A percentile compares a stretch with the other conserved stretches of the same genome.
phyloP scores from a whole-genome alignment of 2,329 filamentous ascomycete species.

The Apiospora saccharicola region DNA sequence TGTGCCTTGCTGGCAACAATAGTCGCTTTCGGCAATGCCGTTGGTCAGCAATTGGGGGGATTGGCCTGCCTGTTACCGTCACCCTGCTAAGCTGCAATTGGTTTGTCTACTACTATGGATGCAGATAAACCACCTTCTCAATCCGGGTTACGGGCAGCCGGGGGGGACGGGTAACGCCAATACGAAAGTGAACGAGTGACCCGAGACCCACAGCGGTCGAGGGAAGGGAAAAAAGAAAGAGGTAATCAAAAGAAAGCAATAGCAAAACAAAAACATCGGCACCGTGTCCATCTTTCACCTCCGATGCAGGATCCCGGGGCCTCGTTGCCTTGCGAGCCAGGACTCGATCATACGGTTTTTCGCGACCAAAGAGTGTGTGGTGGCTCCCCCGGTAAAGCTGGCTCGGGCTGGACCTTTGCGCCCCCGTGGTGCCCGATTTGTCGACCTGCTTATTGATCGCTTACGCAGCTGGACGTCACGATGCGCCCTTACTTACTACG shows the following conservation, averaged over 20 bases:
- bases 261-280: background rate
- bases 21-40: conserved; percentile 15
- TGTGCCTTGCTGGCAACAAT: background rate
- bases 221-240: background rate
- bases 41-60: background rate
- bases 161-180: conserved; percentile 8
- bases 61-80: background rate
- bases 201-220: background rate
- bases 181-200: background rate
- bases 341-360: background rate
- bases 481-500: background rate
- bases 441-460: background rate
- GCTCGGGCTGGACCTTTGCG: background rate
- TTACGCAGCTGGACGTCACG: background rate
- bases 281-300: conserved; percentile 4
- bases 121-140: conserved; percentile 1
- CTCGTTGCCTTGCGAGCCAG: background rate
- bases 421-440: conserved; percentile 3
- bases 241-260: background rate
- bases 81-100: background rate
- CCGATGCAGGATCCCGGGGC: conserved; percentile 13
- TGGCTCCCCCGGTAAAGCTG: background rate
- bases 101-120: background rate
- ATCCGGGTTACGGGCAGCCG: background rate
- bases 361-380: background rate